phyloP scores from a whole-genome alignment of 2,329 filamentous ascomycete genomes.

The Endoconidiophora polonica region DNA sequence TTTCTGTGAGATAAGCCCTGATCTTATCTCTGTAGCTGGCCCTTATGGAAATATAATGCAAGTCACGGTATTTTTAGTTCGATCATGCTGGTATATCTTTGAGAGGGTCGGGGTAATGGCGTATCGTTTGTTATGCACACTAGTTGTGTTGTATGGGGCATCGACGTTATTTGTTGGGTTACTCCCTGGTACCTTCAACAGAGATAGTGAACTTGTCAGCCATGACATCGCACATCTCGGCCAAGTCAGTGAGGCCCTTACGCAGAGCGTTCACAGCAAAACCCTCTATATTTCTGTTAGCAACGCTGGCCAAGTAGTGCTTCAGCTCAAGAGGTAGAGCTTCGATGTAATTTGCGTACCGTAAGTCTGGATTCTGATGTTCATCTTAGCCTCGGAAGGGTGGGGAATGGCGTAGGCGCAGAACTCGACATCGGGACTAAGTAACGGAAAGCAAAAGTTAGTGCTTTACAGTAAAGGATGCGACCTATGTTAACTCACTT shows the following conservation, averaged over 20 bases:
- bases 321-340: background rate
- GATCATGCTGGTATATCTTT: too few relatives aligned
- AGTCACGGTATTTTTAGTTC: too few relatives aligned
- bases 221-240: conserved; percentile 85
- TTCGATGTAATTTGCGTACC: conserved; percentile 37
- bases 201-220: conserved; percentile 70
- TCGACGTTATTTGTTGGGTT: conserved; percentile 2
- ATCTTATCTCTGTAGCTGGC: too few relatives aligned
- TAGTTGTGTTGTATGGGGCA: background rate
- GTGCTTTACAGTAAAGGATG: background rate
- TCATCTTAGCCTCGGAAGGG: conserved; percentile 92
- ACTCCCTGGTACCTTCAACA: conserved; percentile 30
- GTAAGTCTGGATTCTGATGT: conserved; percentile 91
- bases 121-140: too few relatives aligned
- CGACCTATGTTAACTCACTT: conserved; percentile 47
- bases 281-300: conserved; percentile 36
- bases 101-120: too few relatives aligned
- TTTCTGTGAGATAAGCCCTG: too few relatives aligned
- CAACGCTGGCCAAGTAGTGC: background rate
- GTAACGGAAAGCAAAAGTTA: background rate
- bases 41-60: background rate
- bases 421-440: conserved; percentile 86
- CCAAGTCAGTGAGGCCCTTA: conserved; percentile 76
- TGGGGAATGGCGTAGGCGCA: conserved; percentile 97
- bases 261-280: conserved; percentile 73